Conservation (phyloP, 148 eudicot species). For the Amaranthus hypochondriacus region DNA sequence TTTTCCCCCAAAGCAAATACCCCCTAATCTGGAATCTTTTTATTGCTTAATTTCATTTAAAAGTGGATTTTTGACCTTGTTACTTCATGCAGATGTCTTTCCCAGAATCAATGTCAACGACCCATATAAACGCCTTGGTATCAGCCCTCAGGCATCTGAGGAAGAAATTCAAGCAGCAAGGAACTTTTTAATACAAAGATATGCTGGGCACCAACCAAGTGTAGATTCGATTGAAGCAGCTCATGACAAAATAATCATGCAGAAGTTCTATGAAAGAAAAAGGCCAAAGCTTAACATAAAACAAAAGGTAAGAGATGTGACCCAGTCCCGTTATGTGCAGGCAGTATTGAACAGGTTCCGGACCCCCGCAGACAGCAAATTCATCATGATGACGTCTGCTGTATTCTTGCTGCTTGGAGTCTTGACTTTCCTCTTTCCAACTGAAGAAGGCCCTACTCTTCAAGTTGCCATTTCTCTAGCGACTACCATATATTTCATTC, state of each 20-base stretch:
- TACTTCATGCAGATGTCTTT: slow-evolving; percentile 53
- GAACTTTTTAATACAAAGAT: slow-evolving; percentile 79
- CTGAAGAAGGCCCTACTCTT: slow-evolving; percentile 96
- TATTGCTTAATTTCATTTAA: background rate
- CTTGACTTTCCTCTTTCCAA: slow-evolving; percentile 80
- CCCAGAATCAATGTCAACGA: slow-evolving; percentile 84
- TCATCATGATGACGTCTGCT: slow-evolving; percentile 54
- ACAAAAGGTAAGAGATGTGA: slow-evolving; percentile 73
- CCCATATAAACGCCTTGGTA: slow-evolving; percentile 90
- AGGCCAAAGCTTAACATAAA: slow-evolving; percentile 72
- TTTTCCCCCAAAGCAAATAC: no score
- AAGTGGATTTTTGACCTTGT: slow-evolving; percentile 1
- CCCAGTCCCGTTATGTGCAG: slow-evolving; percentile 63
- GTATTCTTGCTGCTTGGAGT: slow-evolving; percentile 71
- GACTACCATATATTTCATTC: slow-evolving; percentile 65
- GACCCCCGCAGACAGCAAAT: slow-evolving; percentile 60
- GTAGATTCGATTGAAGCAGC: slow-evolving; percentile 92
- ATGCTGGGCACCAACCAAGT: slow-evolving; percentile 83
- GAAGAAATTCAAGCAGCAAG: slow-evolving; percentile 91
- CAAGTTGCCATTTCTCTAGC: slow-evolving; percentile 86
- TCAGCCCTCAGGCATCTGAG: slow-evolving; percentile 86
- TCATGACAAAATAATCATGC: slow-evolving; percentile 94
- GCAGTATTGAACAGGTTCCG: slow-evolving; percentile 69
- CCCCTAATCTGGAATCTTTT: no score
- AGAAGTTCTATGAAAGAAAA: slow-evolving; percentile 73